Base-by-base conservation (phyloP, 2,329 filamentous ascomycete genomes). In the Pezicula neosporulosa region DNA sequence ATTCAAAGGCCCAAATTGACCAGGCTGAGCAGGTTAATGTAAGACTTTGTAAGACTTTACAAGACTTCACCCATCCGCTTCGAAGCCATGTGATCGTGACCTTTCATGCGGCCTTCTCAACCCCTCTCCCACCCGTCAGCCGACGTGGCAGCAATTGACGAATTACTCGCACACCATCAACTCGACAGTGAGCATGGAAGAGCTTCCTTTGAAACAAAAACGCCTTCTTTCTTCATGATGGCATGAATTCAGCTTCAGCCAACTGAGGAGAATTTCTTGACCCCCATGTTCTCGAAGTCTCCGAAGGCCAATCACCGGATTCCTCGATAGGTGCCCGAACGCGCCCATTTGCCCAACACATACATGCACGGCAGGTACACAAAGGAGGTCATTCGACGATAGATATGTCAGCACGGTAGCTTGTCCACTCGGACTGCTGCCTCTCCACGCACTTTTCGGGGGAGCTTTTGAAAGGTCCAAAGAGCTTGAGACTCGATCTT, bases 91-190 rank as follows among this genome's bases (percentile, higher is more conserved):
- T 53, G 54, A 42, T 19, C 24, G n/a, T n/a, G 39, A 19, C 44
- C 37, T 19, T 41, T 15, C 12, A 51, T 52, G 54, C 52, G 54
- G 52, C 48, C 47, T 44, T 7, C 28, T 30, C 28, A 30, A 30
- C 28, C 28, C 28, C 28, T 30, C 24, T 51, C n/a, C 48, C 33
- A 52, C 18, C 16, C 33, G 36, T 8, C 18, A 48, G 48, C 21
- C 36, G 48, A 57, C 54, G 46, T 62, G 53, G 52, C 58, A 57
- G 47, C 51, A 54, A 46, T 49, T 50, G 24, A 53, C n/a, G 37
- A 56, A 16, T 54, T 53, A 35, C 41, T 47, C 48, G 24, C 48
- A 53, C 51, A 58, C 48, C 48, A 56, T 38, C 53, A 53, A 47
- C 30, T 39, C 33, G 15, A 36, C 9, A 28, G 12, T 37, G 18